Conservation (phyloP, 225 moss, liverwort and hornwort genomes). For the Sphagnum tenellum region DNA sequence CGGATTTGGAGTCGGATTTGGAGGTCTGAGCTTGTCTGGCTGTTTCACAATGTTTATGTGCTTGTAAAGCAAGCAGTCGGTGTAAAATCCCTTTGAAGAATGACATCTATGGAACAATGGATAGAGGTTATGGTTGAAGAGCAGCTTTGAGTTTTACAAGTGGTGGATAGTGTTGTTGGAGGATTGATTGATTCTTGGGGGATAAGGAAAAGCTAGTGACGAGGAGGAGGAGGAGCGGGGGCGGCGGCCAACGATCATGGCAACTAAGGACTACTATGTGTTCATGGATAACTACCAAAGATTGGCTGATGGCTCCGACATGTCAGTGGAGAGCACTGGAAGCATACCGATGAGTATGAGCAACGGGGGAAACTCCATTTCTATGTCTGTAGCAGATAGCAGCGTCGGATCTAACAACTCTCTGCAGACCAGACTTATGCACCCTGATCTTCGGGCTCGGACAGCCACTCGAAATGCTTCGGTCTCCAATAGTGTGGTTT, state of each 20-base stretch:
- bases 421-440: slow-evolving; percentile 75
- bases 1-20: too few species aligned
- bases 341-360: slow-evolving; percentile 80
- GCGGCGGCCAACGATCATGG: slow-evolving; percentile 45
- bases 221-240: background rate
- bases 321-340: slow-evolving; percentile 90
- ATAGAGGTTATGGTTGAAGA: background rate
- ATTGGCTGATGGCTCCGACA: slow-evolving; percentile 79
- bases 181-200: background rate
- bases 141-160: background rate
- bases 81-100: too few species aligned
- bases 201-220: background rate
- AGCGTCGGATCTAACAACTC: slow-evolving; percentile 94
- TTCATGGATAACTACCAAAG: slow-evolving; percentile 92
- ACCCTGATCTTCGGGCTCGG: slow-evolving; percentile 67
- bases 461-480: slow-evolving; percentile 54
- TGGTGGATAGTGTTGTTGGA: background rate
- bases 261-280: slow-evolving; percentile 71
- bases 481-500: slow-evolving; percentile 58
- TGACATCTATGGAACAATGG: too few species aligned
- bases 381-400: slow-evolving; percentile 73
- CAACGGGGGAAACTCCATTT: slow-evolving; percentile 72
- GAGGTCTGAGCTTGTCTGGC: too few species aligned
- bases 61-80: too few species aligned
- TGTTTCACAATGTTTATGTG: too few species aligned